A percentile compares a stretch with the other conserved stretches of the same genome.
These are phyloP conservation scores for Plasmodium knowlesi DNA, from an alignment of 169 alveolate genomes.

Conservation along the genomic window DNA sequence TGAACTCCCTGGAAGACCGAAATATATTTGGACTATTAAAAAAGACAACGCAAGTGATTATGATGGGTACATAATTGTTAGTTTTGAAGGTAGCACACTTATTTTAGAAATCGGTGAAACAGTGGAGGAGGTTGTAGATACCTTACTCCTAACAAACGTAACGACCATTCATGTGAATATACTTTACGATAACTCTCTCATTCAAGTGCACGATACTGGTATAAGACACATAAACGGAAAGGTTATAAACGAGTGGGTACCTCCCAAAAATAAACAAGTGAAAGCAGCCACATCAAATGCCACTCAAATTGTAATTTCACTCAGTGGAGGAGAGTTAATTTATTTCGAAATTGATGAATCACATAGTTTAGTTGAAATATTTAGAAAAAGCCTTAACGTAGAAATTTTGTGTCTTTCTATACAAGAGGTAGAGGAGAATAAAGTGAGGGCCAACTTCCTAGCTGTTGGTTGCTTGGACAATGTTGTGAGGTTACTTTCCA, in stretches of 20 bases:
- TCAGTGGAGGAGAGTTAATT: slow-evolving; percentile 93
- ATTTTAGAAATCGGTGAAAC: slow-evolving; percentile 96
- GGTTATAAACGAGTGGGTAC: slow-evolving; percentile 85
- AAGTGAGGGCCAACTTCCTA: slow-evolving; percentile 93
- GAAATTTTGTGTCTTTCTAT: slow-evolving; percentile 91
- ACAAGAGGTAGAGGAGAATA: slow-evolving; percentile 93
- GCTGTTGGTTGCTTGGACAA: slow-evolving; percentile 96
- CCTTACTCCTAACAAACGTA: slow-evolving; percentile 88
- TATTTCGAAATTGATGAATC: slow-evolving; percentile 94
- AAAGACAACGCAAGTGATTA: slow-evolving; percentile 81
- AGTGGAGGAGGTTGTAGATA: slow-evolving; percentile 93
- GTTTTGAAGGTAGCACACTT: slow-evolving; percentile 94
- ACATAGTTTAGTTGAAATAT: slow-evolving; percentile 90
- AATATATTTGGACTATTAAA: slow-evolving; percentile 95
- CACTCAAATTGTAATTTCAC: slow-evolving; percentile 92
- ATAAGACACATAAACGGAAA: slow-evolving; percentile 89
- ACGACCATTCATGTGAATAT: slow-evolving; percentile 89
- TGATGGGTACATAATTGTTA: slow-evolving; percentile 93
- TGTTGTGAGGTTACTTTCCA: slow-evolving; percentile 92
- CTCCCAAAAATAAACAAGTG: slow-evolving; percentile 89
- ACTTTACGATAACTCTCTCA: slow-evolving; percentile 90
- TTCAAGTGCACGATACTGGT: slow-evolving; percentile 94
- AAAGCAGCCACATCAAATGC: slow-evolving; percentile 93
- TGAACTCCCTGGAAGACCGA: slow-evolving; percentile 97
- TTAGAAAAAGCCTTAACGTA: slow-evolving; percentile 83